Conservation (phyloP, 2,329 filamentous ascomycete genomes). For the Epichloe glyceriae region DNA sequence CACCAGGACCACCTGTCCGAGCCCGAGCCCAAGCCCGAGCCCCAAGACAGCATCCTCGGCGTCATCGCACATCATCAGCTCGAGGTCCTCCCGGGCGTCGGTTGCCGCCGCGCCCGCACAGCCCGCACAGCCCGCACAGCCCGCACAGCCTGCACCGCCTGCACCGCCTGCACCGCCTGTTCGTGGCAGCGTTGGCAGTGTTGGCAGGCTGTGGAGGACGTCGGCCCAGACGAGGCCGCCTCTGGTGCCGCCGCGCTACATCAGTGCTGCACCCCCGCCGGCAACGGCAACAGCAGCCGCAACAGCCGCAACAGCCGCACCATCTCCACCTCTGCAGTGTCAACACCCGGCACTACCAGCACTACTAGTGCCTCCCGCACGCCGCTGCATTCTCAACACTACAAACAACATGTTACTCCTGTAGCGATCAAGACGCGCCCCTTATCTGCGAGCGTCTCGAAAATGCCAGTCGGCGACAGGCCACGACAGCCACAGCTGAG, state of each 20-base stretch:
- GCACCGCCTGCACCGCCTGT: too few relatives aligned
- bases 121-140: too few relatives aligned
- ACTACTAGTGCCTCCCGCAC: neutral
- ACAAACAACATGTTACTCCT: constrained; percentile 3
- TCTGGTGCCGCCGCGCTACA: neutral
- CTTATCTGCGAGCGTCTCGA: constrained; percentile 11
- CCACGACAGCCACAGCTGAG: constrained; percentile 58
- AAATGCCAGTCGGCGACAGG: constrained; percentile 37
- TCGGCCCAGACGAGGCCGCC: neutral
- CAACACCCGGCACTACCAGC: neutral
- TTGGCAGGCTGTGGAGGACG: neutral
- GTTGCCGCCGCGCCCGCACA: too few relatives aligned
- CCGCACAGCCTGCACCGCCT: too few relatives aligned
- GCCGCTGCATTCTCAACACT: neutral
- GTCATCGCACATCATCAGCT: neutral
- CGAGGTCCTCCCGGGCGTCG: neutral
- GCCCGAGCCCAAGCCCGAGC: neutral
- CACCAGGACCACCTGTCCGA: too few relatives aligned
- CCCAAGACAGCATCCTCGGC: neutral
- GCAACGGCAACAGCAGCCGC: neutral
- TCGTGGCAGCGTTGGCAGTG: neutral
- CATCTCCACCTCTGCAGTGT: neutral
- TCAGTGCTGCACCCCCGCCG: neutral
- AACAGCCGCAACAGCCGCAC: neutral
- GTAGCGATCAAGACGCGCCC: constrained; percentile 1